A percentile compares a stretch with the other conserved stretches of the same genome.
Evolutionary conservation across 257 asterid species (phyloP).

Genomic region (Vinca minor): DNA sequence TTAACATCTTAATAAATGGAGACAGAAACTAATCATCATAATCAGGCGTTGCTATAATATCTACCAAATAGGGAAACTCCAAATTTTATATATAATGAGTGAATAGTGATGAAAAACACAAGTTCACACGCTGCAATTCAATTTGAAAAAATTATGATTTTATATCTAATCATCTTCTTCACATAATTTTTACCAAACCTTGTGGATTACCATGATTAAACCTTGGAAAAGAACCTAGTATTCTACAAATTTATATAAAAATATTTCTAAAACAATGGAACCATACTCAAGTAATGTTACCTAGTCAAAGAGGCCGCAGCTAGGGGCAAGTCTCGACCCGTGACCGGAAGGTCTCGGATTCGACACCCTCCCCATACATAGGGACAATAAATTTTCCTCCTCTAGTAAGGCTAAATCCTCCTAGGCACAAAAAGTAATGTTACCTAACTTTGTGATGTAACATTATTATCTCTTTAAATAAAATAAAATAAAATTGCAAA

Average conservation of each 20-base stretch:
- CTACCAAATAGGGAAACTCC: conserved; percentile 5
- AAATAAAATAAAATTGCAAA: too few relatives aligned
- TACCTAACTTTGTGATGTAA: neutral
- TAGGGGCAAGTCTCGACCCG: too few relatives aligned
- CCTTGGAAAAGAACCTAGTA: conserved; percentile 23
- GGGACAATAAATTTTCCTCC: too few relatives aligned
- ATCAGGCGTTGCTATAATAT: conserved; percentile 8
- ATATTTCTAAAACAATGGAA: neutral
- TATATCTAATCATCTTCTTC: conserved; percentile 16
- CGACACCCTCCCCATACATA: too few relatives aligned
- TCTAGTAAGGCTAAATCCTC: too few relatives aligned
- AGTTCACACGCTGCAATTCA: neutral
- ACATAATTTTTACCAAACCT: conserved; percentile 8
- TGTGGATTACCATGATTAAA: conserved; percentile 19
- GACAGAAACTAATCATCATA: conserved; percentile 16
- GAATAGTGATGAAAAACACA: conserved; percentile 3
- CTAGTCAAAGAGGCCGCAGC: too few relatives aligned
- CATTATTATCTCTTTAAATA: too few relatives aligned
- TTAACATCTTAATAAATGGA: conserved; percentile 13
- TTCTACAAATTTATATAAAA: conserved; percentile 16
- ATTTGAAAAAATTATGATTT: conserved; percentile 9
- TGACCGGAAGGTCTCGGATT: too few relatives aligned
- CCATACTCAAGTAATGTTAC: conserved; percentile 3
- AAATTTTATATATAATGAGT: conserved; percentile 19
- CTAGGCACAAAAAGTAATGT: too few relatives aligned